These are phyloP conservation scores for Dothiorella sarmentorum DNA, from an alignment of 2,329 filamentous ascomycete species.

Conservation along the genomic window DNA sequence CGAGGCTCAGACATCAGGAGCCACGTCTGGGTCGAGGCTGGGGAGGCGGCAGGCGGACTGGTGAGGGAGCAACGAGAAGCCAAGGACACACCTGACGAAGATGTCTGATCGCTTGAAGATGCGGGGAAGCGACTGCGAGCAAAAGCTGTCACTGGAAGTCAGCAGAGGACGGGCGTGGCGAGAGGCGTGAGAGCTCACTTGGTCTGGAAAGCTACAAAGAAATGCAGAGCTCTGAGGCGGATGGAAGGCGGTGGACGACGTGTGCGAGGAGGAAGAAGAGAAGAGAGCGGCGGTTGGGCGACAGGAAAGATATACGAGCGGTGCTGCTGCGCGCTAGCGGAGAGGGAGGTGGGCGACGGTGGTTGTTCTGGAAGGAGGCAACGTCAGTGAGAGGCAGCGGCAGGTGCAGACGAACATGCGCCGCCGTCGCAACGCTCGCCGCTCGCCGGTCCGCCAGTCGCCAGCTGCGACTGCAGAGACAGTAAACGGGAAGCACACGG, in stretches of 20 bases:
- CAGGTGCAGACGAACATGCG: constrained; percentile 18
- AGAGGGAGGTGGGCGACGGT: constrained; percentile 15
- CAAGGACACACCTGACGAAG: constrained; percentile 36
- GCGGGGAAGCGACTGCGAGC: constrained; percentile 35
- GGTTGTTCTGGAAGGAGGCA: constrained; percentile 18
- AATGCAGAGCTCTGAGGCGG: constrained; percentile 42
- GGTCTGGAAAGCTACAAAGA: constrained; percentile 42
- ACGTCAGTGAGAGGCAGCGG: constrained; percentile 19
- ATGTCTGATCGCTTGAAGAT: constrained; percentile 39
- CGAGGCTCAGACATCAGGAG: not conserved
- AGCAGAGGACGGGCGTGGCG: not conserved
- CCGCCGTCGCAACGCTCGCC: constrained; percentile 10
- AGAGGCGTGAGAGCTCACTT: constrained; percentile 27
- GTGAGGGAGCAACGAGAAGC: not conserved
- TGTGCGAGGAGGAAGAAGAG: constrained; percentile 32
- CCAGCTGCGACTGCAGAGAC: not conserved
- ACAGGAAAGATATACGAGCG: constrained; percentile 23
- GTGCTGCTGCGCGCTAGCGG: constrained; percentile 20
- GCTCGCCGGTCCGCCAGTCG: constrained; percentile 1
- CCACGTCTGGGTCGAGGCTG: not conserved
- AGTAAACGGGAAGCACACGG: constrained; percentile 6
- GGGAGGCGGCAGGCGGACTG: constrained; percentile 1
- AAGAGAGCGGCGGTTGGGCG: constrained; percentile 22
- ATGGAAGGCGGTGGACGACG: constrained; percentile 36
- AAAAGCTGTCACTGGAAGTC: constrained; percentile 32